Evolutionary conservation across 805 yeast species (phyloP).

Genomic region (Ogataea nonfermentans): DNA sequence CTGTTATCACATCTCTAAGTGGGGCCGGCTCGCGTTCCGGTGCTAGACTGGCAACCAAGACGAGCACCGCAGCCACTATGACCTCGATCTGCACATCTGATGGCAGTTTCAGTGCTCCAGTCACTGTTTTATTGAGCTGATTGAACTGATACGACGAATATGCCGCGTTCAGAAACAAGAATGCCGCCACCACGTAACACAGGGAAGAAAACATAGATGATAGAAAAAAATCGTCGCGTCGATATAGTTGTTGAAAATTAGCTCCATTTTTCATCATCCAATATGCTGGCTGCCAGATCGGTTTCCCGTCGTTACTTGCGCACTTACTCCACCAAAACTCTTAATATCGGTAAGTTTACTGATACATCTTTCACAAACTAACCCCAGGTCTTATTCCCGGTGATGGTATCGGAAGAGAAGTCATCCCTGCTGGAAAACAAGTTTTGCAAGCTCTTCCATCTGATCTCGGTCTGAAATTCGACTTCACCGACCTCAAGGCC

Average conservation of each 20-base stretch:
- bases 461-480: conserved; percentile 73
- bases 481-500: conserved; percentile 85
- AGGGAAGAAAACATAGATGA: conserved; percentile 7
- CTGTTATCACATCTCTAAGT: conserved; percentile 26
- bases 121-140: conserved; percentile 34
- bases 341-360: conserved; percentile 48
- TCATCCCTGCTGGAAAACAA: conserved; percentile 93
- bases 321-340: conserved; percentile 38
- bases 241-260: conserved; percentile 1
- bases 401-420: conserved; percentile 98
- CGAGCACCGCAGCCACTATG: conserved; percentile 43
- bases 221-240: neutral
- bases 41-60: conserved; percentile 39
- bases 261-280: neutral
- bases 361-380: neutral
- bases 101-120: conserved; percentile 32
- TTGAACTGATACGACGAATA: conserved; percentile 55
- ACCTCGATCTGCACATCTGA: conserved; percentile 52
- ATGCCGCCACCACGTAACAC: conserved; percentile 15
- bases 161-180: conserved; percentile 45
- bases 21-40: conserved; percentile 28
- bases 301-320: conserved; percentile 7
- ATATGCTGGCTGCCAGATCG: conserved; percentile 10
- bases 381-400: conserved; percentile 74
- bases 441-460: conserved; percentile 80